Evolutionary conservation across 75 land plant species (phyloP), one percentile per base, ranked within the genome.

Genomic region (Sequoia sempervirens): DNA sequence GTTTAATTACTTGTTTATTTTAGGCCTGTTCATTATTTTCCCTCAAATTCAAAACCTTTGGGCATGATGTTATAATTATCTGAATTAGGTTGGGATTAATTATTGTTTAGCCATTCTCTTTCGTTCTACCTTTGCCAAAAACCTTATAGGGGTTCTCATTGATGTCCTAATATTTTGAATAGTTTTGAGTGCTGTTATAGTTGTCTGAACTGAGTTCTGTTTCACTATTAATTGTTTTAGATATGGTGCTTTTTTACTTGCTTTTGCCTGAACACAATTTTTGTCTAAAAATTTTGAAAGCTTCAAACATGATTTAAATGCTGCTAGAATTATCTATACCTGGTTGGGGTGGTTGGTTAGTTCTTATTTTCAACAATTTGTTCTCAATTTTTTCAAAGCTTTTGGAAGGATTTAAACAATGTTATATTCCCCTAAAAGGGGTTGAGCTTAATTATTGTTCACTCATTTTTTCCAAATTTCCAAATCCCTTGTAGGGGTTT

Each of bases 1-100:
- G 40, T 18, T 83, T 75, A 3, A 12, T 47, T 82, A 82, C 41
- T 47, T 2, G 40, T 30, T 80, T 64, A 6, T 13, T 84, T 28
- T 83, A 95, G 98, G 99, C 37, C 95, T 97, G 96, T 94, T 95
- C 84, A 95, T 94, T 58, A 20, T 54, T 6, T 58, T 20, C 64
- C 26, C 3, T 4, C 23, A 58, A 20, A 20, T 58, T 58, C 64
- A 58, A 18, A 58, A 58, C n/a, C 26, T 20, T 54, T 3, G 4
- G 64, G 64, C n/a, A 58, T 58, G 64, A 58, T 20, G 26, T 54
- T 54, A 54, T 5, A 58, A 58, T 58, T 58, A 5, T 5, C 64
- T 58, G 64, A 58, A 58, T 5, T 58, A n/a, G 64, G 64, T 58
- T 58, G 64, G 26, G 64, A 5, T 40, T 40, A 40, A 40, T 40